phyloP scores from a whole-genome alignment of 257 asterid species.

The Ehretia macrophylla region DNA sequence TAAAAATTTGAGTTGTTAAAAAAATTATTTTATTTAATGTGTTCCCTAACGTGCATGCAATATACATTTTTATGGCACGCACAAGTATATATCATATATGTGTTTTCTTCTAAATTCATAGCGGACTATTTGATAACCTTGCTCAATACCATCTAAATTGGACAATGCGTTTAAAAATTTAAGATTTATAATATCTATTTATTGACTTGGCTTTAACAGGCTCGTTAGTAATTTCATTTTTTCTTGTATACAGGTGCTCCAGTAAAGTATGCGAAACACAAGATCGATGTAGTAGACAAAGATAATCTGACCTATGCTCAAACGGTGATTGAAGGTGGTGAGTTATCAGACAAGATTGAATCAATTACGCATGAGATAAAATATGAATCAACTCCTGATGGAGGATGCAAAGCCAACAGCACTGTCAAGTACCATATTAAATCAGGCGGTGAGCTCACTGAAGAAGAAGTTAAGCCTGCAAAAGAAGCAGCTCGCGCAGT shows the following conservation, averaged over 20 bases:
- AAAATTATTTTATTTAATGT: too few species aligned
- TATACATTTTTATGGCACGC: too few species aligned
- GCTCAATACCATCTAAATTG: too few species aligned
- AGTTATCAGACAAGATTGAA: conserved; percentile 19
- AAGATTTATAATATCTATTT: too few species aligned
- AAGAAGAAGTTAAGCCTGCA: conserved; percentile 29
- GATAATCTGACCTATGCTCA: conserved; percentile 17
- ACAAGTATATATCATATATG: too few species aligned
- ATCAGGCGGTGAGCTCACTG: conserved; percentile 23
- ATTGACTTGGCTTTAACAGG: background rate
- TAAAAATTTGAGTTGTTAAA: too few species aligned
- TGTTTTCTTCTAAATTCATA: too few species aligned
- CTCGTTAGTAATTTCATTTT: background rate
- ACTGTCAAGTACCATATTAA: conserved; percentile 14
- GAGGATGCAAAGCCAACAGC: conserved; percentile 27
- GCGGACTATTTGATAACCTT: too few species aligned
- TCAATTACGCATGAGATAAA: conserved; percentile 20
- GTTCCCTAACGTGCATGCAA: too few species aligned
- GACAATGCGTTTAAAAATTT: background rate
- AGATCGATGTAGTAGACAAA: conserved; percentile 21
- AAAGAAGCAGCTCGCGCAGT: conserved; percentile 25
- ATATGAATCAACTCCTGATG: conserved; percentile 20
- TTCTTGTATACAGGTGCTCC: conserved; percentile 14
- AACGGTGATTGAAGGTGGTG: conserved; percentile 30
- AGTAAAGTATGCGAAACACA: conserved; percentile 20